These are phyloP conservation scores for Picochlorum costavermella DNA, from an alignment of 139 green algal genomes.

Conservation along the genomic window DNA sequence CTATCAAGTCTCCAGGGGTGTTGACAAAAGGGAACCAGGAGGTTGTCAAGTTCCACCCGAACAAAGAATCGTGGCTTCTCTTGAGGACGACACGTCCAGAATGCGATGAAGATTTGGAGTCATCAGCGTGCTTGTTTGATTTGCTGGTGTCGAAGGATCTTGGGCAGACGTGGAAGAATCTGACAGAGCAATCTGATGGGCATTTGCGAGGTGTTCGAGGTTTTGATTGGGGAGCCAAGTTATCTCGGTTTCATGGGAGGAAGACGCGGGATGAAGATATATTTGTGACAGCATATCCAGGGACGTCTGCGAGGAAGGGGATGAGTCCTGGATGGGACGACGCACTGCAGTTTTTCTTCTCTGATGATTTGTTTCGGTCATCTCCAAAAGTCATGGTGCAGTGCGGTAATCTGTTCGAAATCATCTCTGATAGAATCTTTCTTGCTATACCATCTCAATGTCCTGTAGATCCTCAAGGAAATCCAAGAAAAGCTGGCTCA, in stretches of 20 bases:
- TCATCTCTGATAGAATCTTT: slow-evolving; percentile 58
- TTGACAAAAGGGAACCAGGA: slow-evolving; percentile 20
- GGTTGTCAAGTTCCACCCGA: slow-evolving; percentile 38
- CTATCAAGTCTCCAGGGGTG: slow-evolving; percentile 16
- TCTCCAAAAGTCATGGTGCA: slow-evolving; percentile 45
- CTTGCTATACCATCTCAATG: slow-evolving; percentile 66
- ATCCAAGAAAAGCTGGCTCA: slow-evolving; percentile 22
- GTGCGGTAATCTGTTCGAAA: slow-evolving; percentile 92
- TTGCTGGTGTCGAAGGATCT: slow-evolving; percentile 63
- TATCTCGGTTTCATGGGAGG: slow-evolving; percentile 23
- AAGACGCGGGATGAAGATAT: slow-evolving; percentile 52
- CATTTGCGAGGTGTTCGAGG: slow-evolving; percentile 77
- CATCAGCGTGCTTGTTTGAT: slow-evolving; percentile 45
- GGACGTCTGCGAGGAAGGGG: slow-evolving; percentile 5
- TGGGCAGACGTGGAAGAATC: slow-evolving; percentile 61
- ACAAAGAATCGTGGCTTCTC: slow-evolving; percentile 37
- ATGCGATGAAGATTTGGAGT: slow-evolving; percentile 22
- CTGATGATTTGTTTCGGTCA: slow-evolving; percentile 62
- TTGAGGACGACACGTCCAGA: slow-evolving; percentile 28
- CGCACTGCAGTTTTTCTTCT: slow-evolving; percentile 79
- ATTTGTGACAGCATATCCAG: slow-evolving; percentile 75
- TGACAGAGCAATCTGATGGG: slow-evolving; percentile 59
- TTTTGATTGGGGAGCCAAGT: slow-evolving; percentile 82
- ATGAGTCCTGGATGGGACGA: slow-evolving; percentile 69
- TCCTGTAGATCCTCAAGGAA: slow-evolving; percentile 53